A percentile compares a stretch with the other conserved stretches of the same genome.
Conservation (phyloP, 768 basidiomycete genomes). For the Xerocomus potaroensis region DNA sequence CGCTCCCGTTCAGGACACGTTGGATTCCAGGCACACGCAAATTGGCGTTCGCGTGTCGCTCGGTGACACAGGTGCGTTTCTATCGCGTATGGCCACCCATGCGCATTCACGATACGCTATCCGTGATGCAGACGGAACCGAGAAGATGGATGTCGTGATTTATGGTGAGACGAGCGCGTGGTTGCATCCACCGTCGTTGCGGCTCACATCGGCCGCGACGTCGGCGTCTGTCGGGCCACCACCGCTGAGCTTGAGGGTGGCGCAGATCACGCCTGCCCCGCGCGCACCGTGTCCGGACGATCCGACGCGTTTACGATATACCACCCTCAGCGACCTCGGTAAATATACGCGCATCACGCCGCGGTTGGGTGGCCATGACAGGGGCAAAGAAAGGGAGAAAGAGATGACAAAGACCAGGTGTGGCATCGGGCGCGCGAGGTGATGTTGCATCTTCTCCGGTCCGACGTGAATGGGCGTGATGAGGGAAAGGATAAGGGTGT, state of each 20-base stretch:
- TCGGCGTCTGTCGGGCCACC: constrained; percentile 25
- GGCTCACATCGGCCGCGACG: constrained; percentile 8
- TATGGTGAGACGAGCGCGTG: constrained; percentile 36
- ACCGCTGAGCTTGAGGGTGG: constrained; percentile 44
- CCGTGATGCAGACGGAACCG: constrained; percentile 51
- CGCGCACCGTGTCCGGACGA: constrained; percentile 66
- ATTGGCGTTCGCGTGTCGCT: constrained; percentile 64
- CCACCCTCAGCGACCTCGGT: constrained; percentile 13
- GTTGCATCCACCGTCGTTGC: constrained; percentile 7
- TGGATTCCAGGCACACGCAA: constrained; percentile 35
- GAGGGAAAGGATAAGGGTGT: constrained; percentile 5
- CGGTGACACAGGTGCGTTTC: constrained; percentile 56
- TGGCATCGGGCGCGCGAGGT: constrained; percentile 34
- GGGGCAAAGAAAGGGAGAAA: constrained; percentile 15
- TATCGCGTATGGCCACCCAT: not conserved
- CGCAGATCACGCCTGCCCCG: constrained; percentile 47
- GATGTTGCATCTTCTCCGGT: constrained; percentile 36
- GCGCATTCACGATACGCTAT: not conserved
- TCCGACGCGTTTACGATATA: constrained; percentile 35
- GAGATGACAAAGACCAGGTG: constrained; percentile 25
- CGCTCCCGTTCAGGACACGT: constrained; percentile 16
- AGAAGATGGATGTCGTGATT: constrained; percentile 63
- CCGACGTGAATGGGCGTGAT: constrained; percentile 9
- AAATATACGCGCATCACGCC: constrained; percentile 23
- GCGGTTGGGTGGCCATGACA: constrained; percentile 1